These are phyloP conservation scores for Tolypocladium capitatum DNA, from an alignment of 2,329 filamentous ascomycete species.

Conservation along the genomic window DNA sequence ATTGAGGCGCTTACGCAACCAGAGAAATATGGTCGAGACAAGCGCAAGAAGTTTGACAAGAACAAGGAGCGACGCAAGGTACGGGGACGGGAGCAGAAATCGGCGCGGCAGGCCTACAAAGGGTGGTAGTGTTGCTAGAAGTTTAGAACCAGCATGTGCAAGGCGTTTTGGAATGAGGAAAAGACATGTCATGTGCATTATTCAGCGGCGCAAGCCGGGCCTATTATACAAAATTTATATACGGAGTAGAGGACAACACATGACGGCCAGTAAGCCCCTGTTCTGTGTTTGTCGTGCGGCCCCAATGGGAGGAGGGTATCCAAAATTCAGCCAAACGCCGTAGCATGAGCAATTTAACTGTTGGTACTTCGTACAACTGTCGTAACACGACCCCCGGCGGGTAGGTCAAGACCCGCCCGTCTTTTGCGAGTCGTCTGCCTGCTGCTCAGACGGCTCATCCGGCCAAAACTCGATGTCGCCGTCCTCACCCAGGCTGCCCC, in stretches of 20 bases:
- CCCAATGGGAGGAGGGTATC: background rate
- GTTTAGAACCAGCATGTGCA: constrained; percentile 6
- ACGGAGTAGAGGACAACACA: background rate
- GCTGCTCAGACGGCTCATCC: constrained; percentile 36
- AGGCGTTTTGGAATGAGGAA: constrained; percentile 12
- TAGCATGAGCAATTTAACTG: background rate
- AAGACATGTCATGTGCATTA: background rate
- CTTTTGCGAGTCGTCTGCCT: background rate
- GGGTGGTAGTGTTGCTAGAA: constrained; percentile 14
- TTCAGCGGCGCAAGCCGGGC: background rate
- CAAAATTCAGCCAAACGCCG: background rate
- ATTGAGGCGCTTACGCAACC: constrained; percentile 77
- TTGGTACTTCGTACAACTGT: background rate
- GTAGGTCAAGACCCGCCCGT: background rate
- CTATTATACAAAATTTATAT: background rate
- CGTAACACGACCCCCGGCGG: background rate
- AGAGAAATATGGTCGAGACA: constrained; percentile 63
- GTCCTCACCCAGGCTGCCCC: constrained; percentile 56
- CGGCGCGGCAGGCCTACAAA: constrained; percentile 58
- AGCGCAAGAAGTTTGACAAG: constrained; percentile 71
- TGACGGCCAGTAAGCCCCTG: background rate
- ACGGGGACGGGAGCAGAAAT: constrained; percentile 59
- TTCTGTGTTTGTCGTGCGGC: background rate
- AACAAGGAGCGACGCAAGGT: constrained; percentile 76
- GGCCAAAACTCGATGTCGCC: constrained; percentile 92